phyloP scores from a whole-genome alignment of 192 early-diverging fungal species.

The Backusella liffmaniae region DNA sequence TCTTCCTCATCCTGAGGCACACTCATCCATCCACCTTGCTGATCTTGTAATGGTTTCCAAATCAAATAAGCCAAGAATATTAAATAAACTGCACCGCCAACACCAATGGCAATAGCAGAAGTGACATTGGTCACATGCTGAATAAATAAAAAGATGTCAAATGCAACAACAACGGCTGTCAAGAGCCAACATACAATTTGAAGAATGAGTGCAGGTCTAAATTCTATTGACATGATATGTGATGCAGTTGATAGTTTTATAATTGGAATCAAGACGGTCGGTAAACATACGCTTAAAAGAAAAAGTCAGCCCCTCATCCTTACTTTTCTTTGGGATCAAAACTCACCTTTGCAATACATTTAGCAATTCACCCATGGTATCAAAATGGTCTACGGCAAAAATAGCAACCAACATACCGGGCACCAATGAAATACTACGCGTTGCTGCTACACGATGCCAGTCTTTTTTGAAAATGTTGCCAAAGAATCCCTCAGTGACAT shows the following conservation, averaged over 20 bases:
- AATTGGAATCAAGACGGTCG: constrained; percentile 22
- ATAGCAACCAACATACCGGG: constrained; percentile 65
- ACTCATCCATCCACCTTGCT: constrained; percentile 6
- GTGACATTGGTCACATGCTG: background rate
- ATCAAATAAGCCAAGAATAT: constrained; percentile 11
- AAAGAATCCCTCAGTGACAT: constrained; percentile 84
- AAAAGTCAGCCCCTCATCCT: background rate
- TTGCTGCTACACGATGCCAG: constrained; percentile 62
- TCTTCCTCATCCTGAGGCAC: constrained; percentile 5
- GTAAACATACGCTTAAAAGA: constrained; percentile 10
- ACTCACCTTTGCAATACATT: constrained; percentile 63
- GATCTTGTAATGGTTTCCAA: constrained; percentile 2
- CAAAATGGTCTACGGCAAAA: constrained; percentile 56
- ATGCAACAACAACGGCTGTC: constrained; percentile 13
- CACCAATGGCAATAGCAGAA: background rate
- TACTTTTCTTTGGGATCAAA: background rate
- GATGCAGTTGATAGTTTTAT: constrained; percentile 16
- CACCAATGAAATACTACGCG: constrained; percentile 59
- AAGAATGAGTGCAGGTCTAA: background rate
- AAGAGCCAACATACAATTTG: constrained; percentile 12
- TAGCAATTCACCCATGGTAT: constrained; percentile 66
- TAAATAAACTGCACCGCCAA: background rate
- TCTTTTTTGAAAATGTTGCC: constrained; percentile 51
- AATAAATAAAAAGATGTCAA: constrained; percentile 23
- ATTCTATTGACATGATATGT: constrained; percentile 7